Evolutionary conservation across 768 basidiomycete genomes (phyloP).

Genomic region (Pisolithus sp.): DNA sequence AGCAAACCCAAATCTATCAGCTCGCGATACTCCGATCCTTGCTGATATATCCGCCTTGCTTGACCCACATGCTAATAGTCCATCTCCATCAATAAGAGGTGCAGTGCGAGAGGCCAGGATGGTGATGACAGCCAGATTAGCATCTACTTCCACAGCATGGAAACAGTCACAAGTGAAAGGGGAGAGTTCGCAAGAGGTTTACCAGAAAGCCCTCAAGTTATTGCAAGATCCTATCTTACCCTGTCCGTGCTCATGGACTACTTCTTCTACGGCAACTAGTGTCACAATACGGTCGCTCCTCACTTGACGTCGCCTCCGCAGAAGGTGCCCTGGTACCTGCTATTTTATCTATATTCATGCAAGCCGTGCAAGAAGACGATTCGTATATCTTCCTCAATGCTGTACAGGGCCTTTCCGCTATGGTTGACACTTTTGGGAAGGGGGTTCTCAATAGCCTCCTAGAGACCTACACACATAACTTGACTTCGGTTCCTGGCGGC

Average conservation of each 20-base stretch:
- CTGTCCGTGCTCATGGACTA: constrained; percentile 89
- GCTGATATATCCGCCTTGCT: constrained; percentile 66
- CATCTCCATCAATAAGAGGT: constrained; percentile 43
- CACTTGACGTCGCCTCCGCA: constrained; percentile 12
- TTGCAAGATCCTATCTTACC: constrained; percentile 90
- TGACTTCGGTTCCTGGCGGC: constrained; percentile 30
- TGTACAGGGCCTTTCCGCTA: constrained; percentile 80
- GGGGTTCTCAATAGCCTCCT: constrained; percentile 65
- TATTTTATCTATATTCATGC: constrained; percentile 81
- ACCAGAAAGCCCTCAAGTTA: constrained; percentile 82
- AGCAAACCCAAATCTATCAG: constrained; percentile 56
- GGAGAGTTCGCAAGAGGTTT: constrained; percentile 50
- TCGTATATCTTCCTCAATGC: constrained; percentile 94
- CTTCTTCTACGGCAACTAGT: constrained; percentile 77
- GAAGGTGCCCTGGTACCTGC: constrained; percentile 71
- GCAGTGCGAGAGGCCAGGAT: constrained; percentile 75
- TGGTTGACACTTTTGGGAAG: constrained; percentile 65
- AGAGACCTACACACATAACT: constrained; percentile 56
- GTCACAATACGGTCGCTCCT: constrained; percentile 22
- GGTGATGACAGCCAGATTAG: constrained; percentile 76
- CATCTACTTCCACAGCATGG: constrained; percentile 44
- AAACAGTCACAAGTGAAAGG: constrained; percentile 11
- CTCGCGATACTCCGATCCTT: constrained; percentile 54
- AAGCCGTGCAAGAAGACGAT: constrained; percentile 83
- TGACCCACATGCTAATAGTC: constrained; percentile 46